Evolutionary conservation across 345 rosid genomes (phyloP), one percentile per base, ranked within the genome.

Genomic region (Barbarea vulgaris): DNA sequence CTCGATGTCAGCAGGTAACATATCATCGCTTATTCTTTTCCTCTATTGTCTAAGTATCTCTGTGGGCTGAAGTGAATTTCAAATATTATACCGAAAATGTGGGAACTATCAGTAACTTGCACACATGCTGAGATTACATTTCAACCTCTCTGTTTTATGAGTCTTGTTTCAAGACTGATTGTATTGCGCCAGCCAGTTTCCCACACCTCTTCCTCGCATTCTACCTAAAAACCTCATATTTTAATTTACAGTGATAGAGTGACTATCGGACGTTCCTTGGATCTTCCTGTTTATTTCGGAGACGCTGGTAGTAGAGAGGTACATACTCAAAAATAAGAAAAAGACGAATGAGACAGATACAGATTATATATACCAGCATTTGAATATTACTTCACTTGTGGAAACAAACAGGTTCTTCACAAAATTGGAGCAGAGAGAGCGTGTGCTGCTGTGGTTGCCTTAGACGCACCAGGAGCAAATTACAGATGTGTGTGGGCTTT

Each of bases 291-390:
- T 66, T 94, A 83, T 81, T 94, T 94, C 64, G 99, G 99, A 80
- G 99, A 94, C 56, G 97, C 96, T 54, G 99, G 99, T 65, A 94
- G 99, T 78, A 86, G 89, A 82, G 99, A 94, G 97, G 98, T 94
- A 88, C 78, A 59, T 42, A 36, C 66, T 1, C 7, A 24, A 0
- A 11, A 9, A 59, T 54, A 46, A 64, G n/a, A 5, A 28, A 48
- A 31, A 51, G 18, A 41, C 33, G 6, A 28, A 59, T 0, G 4
- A 51, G 15, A 52, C 39, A 59, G 0, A 9, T 5, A 51, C 30
- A 61, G 37, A 52, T 9, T 56, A 31, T 54, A 42, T 57, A 57
- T 9, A 22, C 13, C 17, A 61, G 70, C 18, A 47, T 54, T 18
- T 69, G 24, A 69, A 54, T 8, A 10, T 50, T 30, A 55, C 55